These are phyloP conservation scores for Solanum gracilifrons DNA, from an alignment of 257 asterid species.

Conservation along the genomic window DNA sequence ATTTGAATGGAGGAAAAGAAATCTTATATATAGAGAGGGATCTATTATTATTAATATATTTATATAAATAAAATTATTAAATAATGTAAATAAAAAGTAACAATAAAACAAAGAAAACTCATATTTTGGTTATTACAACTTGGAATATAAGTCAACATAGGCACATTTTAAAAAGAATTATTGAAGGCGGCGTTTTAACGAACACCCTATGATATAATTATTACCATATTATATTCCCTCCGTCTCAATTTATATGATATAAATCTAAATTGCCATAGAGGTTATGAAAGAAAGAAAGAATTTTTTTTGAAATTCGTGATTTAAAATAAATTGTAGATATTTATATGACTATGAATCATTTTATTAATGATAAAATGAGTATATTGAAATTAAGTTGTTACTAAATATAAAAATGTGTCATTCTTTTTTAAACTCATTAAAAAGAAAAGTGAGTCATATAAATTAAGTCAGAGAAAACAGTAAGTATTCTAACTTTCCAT, in stretches of 20 bases:
- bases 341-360: no score
- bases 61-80: not conserved
- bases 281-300: no score
- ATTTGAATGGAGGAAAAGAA: not conserved
- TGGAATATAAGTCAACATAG: not conserved
- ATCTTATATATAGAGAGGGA: not conserved
- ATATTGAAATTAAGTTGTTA: no score
- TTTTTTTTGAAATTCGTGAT: accelerated
- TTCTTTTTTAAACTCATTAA: no score
- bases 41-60: not conserved
- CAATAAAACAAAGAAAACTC: not conserved
- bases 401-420: not conserved
- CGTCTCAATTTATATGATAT: not conserved
- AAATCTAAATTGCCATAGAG: accelerated
- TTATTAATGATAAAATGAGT: no score
- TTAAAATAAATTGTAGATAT: no score
- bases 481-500: no score
- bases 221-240: no score
- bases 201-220: not conserved
- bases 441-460: no score
- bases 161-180: no score
- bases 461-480: no score
- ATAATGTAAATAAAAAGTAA: not conserved
- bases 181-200: not conserved
- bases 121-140: not conserved